Evolutionary conservation across 257 asterid genomes (phyloP).

Genomic region (Leptodermis oblonga): DNA sequence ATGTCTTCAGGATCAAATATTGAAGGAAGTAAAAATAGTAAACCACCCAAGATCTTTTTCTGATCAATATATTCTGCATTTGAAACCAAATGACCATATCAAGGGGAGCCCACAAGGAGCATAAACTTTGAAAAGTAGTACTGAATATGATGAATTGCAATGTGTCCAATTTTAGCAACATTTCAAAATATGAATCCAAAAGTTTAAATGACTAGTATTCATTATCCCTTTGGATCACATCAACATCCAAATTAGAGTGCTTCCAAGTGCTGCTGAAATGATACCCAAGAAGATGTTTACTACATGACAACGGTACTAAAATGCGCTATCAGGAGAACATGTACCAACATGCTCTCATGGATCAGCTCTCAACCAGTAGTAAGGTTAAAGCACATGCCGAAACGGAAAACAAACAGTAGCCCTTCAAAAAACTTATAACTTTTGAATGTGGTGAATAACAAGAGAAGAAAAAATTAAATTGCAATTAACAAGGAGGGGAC

Average conservation of each 20-base stretch:
- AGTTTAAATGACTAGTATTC: not conserved
- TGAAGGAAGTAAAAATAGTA: slow-evolving; percentile 77
- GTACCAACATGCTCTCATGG: not conserved
- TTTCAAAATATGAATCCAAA: not conserved
- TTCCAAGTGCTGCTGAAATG: not conserved
- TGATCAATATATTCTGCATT: slow-evolving; percentile 80
- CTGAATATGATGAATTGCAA: not conserved
- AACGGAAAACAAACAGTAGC: not conserved
- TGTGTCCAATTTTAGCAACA: not conserved
- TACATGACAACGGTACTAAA: not conserved
- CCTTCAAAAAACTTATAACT: not conserved
- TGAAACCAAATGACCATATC: slow-evolving; percentile 18
- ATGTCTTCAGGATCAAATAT: slow-evolving; percentile 48
- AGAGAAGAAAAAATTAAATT: not conserved
- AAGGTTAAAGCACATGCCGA: not conserved
- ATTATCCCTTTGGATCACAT: not conserved
- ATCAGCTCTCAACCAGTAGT: not conserved
- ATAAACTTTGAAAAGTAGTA: not conserved
- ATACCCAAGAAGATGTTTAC: not conserved
- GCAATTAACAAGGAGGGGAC: not conserved
- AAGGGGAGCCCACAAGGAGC: not conserved
- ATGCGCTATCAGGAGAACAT: not conserved
- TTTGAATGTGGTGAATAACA: no score
- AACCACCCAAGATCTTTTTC: slow-evolving; percentile 77
- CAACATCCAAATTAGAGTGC: not conserved